phyloP scores from a whole-genome alignment of 257 asterid genomes.

The Plantago major region DNA sequence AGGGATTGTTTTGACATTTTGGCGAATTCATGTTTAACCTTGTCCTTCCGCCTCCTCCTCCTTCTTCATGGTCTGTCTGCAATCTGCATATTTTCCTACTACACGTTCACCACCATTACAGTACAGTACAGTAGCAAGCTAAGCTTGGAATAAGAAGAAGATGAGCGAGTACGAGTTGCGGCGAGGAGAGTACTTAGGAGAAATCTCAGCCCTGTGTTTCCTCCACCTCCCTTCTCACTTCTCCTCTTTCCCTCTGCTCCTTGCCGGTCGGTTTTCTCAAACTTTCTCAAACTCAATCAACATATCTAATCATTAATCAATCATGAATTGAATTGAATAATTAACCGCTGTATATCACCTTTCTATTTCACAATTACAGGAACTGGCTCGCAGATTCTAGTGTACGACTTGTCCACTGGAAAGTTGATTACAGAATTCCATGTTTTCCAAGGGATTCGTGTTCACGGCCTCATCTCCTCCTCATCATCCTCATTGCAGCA shows the following conservation, averaged over 20 bases:
- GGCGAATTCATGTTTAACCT: no score
- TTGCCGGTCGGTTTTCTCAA: slow-evolving; percentile 52
- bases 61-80: no score
- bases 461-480: slow-evolving; percentile 70
- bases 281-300: neutral
- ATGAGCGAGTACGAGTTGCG: no score
- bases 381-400: slow-evolving; percentile 78
- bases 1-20: no score
- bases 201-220: slow-evolving; percentile 85
- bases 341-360: neutral
- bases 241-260: slow-evolving; percentile 60
- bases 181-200: slow-evolving; percentile 73
- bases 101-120: no score
- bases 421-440: slow-evolving; percentile 44
- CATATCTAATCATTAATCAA: neutral
- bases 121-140: no score
- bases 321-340: no score
- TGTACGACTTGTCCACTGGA: slow-evolving; percentile 51
- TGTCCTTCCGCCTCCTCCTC: no score
- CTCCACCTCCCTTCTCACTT: slow-evolving; percentile 57
- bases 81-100: no score
- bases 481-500: slow-evolving; percentile 23
- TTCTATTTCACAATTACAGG: slow-evolving; percentile 36
- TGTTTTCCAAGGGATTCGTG: slow-evolving; percentile 87
- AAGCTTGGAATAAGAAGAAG: no score